These are phyloP conservation scores for Cercospora citrullina DNA, from an alignment of 2,329 filamentous ascomycete genomes.

Conservation along the genomic window DNA sequence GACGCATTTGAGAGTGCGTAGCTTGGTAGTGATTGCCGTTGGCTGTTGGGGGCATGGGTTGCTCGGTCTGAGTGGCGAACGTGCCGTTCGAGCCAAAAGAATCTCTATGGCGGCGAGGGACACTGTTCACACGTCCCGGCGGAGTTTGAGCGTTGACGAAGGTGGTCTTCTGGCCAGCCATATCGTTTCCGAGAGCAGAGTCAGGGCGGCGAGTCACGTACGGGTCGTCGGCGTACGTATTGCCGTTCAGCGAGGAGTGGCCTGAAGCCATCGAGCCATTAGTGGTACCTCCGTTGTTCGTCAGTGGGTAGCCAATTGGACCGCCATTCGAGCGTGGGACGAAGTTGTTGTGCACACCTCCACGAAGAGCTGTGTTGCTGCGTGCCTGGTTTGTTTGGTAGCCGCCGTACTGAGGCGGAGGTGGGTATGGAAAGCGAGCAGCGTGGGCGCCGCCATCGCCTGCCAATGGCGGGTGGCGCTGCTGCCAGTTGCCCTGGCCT, in stretches of 20 bases:
- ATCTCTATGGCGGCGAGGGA: neutral
- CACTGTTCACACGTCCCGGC: neutral
- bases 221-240: neutral
- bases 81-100: slow-evolving; percentile 11
- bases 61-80: slow-evolving; percentile 13
- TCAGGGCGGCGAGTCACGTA: neutral
- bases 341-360: slow-evolving; percentile 8
- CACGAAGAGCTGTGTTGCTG: neutral
- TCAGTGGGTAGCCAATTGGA: neutral
- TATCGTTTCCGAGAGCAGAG: neutral
- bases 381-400: neutral
- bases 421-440: neutral
- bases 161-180: neutral
- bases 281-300: neutral
- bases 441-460: slow-evolving; percentile 1
- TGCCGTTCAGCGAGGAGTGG: neutral
- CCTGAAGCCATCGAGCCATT: neutral
- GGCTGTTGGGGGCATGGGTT: neutral
- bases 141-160: neutral
- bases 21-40: neutral
- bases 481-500: slow-evolving; percentile 1
- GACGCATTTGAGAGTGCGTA: neutral
- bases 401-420: neutral
- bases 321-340: neutral
- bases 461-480: neutral